phyloP scores from a whole-genome alignment of 345 rosid genomes.

The Corymbia maculata region DNA sequence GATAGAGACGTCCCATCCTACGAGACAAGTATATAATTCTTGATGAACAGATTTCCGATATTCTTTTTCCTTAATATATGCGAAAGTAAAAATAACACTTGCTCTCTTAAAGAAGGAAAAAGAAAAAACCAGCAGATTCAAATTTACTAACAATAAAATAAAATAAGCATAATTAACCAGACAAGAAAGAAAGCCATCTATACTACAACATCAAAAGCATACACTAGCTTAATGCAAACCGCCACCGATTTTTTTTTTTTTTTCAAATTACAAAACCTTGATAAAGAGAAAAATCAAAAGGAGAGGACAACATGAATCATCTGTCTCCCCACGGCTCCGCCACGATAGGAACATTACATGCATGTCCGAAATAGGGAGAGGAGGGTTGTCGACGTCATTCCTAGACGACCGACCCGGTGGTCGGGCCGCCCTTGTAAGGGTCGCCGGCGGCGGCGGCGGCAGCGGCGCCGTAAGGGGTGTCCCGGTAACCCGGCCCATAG shows the following conservation, averaged over 20 bases:
- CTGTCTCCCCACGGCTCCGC: background rate
- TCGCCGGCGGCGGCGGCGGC: background rate
- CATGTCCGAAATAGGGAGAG: background rate
- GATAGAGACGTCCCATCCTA: no score
- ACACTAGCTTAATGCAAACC: background rate
- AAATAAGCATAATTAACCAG: background rate
- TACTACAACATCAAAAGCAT: background rate
- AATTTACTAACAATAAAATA: background rate
- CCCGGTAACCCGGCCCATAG: conserved; percentile 79
- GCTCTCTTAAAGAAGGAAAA: background rate
- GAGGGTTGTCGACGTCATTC: background rate
- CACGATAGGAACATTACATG: background rate
- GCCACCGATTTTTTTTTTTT: background rate
- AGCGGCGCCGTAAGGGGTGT: conserved; percentile 32
- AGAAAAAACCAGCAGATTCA: background rate
- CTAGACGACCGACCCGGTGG: background rate
- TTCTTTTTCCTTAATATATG: background rate
- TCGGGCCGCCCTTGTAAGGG: background rate
- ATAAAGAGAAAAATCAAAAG: background rate
- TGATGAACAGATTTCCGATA: background rate
- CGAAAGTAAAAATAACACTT: background rate
- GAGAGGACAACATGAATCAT: background rate
- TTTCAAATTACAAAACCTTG: background rate
- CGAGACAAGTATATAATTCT: background rate
- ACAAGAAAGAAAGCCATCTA: background rate